phyloP scores from a whole-genome alignment of 768 basidiomycete species.

The Gelatoporia subvermispora region DNA sequence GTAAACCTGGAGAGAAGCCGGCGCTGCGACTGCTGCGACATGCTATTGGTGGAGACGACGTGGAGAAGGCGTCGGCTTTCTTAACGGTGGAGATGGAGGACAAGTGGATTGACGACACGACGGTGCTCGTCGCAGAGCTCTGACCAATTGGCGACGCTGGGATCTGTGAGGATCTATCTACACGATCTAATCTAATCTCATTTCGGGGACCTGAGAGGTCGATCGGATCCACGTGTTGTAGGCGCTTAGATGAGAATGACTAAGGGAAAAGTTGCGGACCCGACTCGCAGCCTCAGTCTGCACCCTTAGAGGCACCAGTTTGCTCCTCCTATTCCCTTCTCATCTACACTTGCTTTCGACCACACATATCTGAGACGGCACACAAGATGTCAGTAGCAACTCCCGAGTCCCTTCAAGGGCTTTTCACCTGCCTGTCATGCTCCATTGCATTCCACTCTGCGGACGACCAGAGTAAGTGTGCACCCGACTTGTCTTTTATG shows the following conservation, averaged over 20 bases:
- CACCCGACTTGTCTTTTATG: slow-evolving; percentile 2
- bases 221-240: no score
- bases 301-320: no score
- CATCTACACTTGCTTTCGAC: no score
- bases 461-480: slow-evolving; percentile 73
- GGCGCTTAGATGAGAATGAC: not conserved
- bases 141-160: slow-evolving; percentile 17
- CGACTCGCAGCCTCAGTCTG: no score
- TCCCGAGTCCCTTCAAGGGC: slow-evolving; percentile 5
- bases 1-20: slow-evolving; percentile 25
- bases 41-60: slow-evolving; percentile 39
- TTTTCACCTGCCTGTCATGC: slow-evolving; percentile 91
- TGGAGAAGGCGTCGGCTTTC: slow-evolving; percentile 33
- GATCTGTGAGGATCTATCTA: not conserved
- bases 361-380: no score
- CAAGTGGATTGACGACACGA: slow-evolving; percentile 47
- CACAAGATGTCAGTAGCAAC: slow-evolving; percentile 5
- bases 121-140: slow-evolving; percentile 29
- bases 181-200: slow-evolving; percentile 30
- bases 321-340: no score
- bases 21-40: slow-evolving; percentile 39
- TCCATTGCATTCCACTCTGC: slow-evolving; percentile 80
- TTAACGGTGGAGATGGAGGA: slow-evolving; percentile 47
- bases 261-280: no score
- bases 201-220: not conserved